Base-by-base conservation (phyloP, 164 flowering plant genomes). In the Liriodendron chinense region DNA sequence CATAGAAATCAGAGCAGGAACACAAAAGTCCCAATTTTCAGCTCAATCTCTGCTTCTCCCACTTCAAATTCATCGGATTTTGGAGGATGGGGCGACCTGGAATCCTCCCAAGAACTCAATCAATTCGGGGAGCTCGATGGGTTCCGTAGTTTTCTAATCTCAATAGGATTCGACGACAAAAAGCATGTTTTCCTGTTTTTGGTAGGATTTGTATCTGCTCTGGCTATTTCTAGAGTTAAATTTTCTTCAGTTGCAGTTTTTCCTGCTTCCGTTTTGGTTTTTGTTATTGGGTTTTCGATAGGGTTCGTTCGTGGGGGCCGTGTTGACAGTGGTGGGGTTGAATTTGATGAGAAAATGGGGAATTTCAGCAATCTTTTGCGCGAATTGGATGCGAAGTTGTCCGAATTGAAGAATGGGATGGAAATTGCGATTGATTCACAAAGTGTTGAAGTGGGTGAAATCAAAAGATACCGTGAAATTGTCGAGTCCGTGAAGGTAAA, bases 41-140 rank as follows among this genome's bases (percentile, higher is more conserved):
- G 79, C 67, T 67, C 81, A 2, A 7, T 74, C 72, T 65, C 78
- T 74, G 82, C 85, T 70, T 72, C 78, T 34, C 56, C 76, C 67
- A 57, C 81, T 24, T 28, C 83, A 12, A 78, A 62, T 25, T 76
- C 84, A 1, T 47, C 76, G 74, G 72, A 70, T 48, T 92, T 81
- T 63, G 88, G 92, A 70, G 98, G 97, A 12, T 94, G 96, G 98
- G 97, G 90, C 56, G 90, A 91, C 63, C 75, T 78, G 7, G 77
- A 72, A 6, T 76, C 75, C 73, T 69, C 65, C 7, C 80, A 76
- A 59, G 81, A 80, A 53, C 74, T 86, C 26, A 72, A 61, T 21
- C 34, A 56, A 16, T 56, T 82, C 26, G 86, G 89, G 85, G 91
- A 89, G 87, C 87, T 89, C 43, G 82, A 79, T 62, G 88, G 77